Evolutionary conservation across 306 rosid genomes (phyloP).

Genomic region (Trifolium pratense): DNA sequence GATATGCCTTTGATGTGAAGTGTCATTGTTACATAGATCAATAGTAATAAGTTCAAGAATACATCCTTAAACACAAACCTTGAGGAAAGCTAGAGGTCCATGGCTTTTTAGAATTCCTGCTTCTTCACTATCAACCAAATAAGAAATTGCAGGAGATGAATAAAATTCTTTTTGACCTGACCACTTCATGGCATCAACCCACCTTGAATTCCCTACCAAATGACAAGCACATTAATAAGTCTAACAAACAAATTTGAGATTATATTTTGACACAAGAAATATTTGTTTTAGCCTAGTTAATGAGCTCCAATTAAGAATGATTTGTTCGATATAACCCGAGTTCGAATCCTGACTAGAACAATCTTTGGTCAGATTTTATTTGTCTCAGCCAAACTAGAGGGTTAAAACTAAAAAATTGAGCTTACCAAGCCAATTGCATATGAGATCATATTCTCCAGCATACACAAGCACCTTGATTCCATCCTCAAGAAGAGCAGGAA

Average conservation of each 20-base stretch:
- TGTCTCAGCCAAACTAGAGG: neutral
- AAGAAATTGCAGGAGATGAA: conserved; percentile 53
- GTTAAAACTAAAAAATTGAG: neutral
- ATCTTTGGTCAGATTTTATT: neutral
- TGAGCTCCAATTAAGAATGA: neutral
- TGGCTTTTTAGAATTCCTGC: conserved; percentile 73
- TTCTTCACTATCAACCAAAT: conserved; percentile 68
- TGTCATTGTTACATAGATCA: neutral
- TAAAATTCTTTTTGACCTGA: conserved; percentile 73
- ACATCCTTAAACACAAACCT: conserved; percentile 54
- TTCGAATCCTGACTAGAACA: neutral
- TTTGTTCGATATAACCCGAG: neutral
- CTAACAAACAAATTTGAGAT: neutral
- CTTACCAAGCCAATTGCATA: conserved; percentile 98
- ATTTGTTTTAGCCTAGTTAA: neutral
- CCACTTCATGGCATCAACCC: conserved; percentile 88
- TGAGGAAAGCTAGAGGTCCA: conserved; percentile 85
- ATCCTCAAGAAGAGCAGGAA: conserved; percentile 87
- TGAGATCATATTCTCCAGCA: conserved; percentile 92
- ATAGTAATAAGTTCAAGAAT: neutral
- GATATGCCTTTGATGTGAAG: neutral
- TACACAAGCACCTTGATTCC: conserved; percentile 87
- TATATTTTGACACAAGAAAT: no score
- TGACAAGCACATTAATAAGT: conserved; percentile 16
- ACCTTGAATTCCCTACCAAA: conserved; percentile 82